Conservation (phyloP, 2,329 filamentous ascomycete genomes). For the Rasamsonia emersonii region DNA sequence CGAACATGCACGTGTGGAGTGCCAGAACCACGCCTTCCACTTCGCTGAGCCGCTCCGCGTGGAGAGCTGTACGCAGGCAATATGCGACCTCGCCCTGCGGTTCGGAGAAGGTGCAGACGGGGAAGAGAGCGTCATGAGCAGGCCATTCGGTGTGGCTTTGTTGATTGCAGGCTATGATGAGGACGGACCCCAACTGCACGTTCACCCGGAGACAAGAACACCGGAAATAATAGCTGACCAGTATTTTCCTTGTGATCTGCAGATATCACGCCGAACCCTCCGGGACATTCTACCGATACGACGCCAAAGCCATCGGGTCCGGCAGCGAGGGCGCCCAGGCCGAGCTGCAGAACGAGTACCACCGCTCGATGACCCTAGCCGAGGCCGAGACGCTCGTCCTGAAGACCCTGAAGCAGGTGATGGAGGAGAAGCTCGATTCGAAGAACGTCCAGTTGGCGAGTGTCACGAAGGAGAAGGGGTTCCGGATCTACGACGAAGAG, state of each 20-base stretch:
- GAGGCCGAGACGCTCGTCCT: conserved; percentile 93
- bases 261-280: conserved; percentile 95
- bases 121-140: conserved; percentile 97
- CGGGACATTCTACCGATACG: conserved; percentile 97
- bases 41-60: conserved; percentile 92
- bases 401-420: conserved; percentile 98
- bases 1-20: conserved; percentile 95
- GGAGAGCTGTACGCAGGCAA: conserved; percentile 97
- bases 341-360: conserved; percentile 96
- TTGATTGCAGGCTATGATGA: conserved; percentile 96
- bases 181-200: conserved; percentile 81
- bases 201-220: no score
- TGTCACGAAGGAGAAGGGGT: conserved; percentile 94
- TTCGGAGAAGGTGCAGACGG: conserved; percentile 97
- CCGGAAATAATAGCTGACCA: no score
- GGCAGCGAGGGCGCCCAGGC: conserved; percentile 96
- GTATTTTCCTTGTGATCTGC: no score
- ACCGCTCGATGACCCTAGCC: conserved; percentile 87
- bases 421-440: conserved; percentile 98
- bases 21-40: conserved; percentile 95
- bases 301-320: conserved; percentile 96
- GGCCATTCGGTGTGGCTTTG: conserved; percentile 92
- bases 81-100: conserved; percentile 90
- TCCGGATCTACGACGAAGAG: conserved; percentile 96
- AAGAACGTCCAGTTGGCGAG: conserved; percentile 99